phyloP scores from a whole-genome alignment of 2,329 filamentous ascomycete species.

The Colletotrichum lupini region DNA sequence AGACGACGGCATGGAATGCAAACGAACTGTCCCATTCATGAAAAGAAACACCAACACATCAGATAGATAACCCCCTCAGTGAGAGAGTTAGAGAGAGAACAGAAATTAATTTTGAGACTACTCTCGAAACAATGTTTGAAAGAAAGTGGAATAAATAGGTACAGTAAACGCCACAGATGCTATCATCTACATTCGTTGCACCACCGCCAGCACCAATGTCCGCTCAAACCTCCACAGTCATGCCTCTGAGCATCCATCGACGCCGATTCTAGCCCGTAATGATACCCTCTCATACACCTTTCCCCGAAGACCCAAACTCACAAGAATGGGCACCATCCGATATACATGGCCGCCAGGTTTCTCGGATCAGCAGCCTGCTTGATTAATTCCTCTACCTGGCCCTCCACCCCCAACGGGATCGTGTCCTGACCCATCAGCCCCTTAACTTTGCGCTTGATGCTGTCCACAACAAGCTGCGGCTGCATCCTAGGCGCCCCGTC shows the following conservation, averaged over 20 bases:
- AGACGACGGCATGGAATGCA: conserved; percentile 6
- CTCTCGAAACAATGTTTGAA: no score
- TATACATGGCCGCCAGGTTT: conserved; percentile 94
- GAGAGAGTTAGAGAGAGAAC: no score
- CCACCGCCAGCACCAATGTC: conserved; percentile 15
- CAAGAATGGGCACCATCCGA: conserved; percentile 83
- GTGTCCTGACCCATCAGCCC: conserved; percentile 88
- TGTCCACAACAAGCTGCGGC: conserved; percentile 84
- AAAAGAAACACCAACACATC: not conserved
- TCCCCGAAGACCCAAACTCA: conserved; percentile 42
- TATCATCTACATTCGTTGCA: not conserved
- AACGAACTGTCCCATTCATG: not conserved
- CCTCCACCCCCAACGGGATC: conserved; percentile 93
- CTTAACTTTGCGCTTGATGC: conserved; percentile 86
- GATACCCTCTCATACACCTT: not conserved
- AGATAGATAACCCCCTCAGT: not conserved
- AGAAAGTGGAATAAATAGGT: not conserved
- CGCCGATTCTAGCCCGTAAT: not conserved
- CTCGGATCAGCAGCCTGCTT: conserved; percentile 82
- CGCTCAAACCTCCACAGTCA: not conserved
- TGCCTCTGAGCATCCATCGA: not conserved
- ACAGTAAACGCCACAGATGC: not conserved
- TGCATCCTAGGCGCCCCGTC: conserved; percentile 58
- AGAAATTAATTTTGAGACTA: no score
- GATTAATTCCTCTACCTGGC: conserved; percentile 96